Conservation (phyloP, 2,329 filamentous ascomycete genomes). For the Biscogniauxia sp. region DNA sequence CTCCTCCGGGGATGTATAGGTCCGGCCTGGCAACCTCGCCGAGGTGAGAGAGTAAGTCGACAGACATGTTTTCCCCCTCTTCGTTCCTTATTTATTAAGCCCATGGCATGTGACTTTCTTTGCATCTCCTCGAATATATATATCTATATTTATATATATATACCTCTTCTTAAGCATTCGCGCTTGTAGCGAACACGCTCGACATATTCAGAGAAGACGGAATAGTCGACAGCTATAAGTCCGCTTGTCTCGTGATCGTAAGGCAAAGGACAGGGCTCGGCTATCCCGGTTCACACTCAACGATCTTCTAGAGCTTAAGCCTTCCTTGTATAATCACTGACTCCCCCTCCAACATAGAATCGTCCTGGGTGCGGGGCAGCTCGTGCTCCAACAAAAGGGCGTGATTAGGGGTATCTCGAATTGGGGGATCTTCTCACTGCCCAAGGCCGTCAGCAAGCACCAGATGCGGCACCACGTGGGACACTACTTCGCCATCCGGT, state of each 20-base stretch:
- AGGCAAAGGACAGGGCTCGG: no score
- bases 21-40: slow-evolving; percentile 82
- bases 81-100: no score
- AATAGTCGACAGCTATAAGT: not conserved
- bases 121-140: not conserved
- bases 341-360: slow-evolving; percentile 56
- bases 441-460: slow-evolving; percentile 73
- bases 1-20: slow-evolving; percentile 50
- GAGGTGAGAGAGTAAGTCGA: slow-evolving; percentile 89
- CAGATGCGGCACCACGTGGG: slow-evolving; percentile 81
- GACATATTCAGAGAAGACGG: not conserved
- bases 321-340: not conserved
- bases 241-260: no score
- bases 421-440: slow-evolving; percentile 91
- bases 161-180: not conserved
- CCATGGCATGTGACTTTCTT: not conserved
- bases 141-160: no score
- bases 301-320: slow-evolving; percentile 1
- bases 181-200: not conserved
- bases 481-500: slow-evolving; percentile 98
- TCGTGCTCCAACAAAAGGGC: slow-evolving; percentile 79
- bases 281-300: not conserved
- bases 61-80: not conserved
- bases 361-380: slow-evolving; percentile 76
- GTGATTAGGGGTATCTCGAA: slow-evolving; percentile 91